phyloP scores from a whole-genome alignment of 768 basidiomycete species.

The Amanita fuliginea region DNA sequence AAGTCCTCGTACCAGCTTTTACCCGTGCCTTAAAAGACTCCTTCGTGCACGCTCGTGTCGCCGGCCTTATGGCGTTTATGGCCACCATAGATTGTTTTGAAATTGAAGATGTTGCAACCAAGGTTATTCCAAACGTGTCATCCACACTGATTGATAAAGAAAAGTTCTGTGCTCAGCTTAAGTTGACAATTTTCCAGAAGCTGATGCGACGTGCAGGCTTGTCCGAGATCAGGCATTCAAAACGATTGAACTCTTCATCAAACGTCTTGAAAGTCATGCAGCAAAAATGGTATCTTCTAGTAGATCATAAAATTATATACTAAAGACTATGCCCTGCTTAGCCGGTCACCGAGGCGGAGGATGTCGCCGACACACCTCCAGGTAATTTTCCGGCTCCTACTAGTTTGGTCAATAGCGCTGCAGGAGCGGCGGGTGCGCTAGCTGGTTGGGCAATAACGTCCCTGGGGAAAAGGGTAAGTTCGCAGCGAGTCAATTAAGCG shows the following conservation, averaged over 20 bases:
- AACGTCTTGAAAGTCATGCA: conserved; percentile 70
- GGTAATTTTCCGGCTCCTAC: conserved; percentile 22
- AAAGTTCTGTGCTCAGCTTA: conserved; percentile 45
- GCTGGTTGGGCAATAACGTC: conserved; percentile 97
- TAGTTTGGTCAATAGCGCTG: conserved; percentile 72
- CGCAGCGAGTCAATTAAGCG: background rate
- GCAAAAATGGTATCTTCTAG: conserved; percentile 59
- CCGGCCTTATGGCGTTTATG: conserved; percentile 93
- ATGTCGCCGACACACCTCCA: conserved; percentile 17
- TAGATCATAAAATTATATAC: background rate
- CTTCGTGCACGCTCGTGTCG: conserved; percentile 89
- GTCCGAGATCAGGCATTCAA: conserved; percentile 97
- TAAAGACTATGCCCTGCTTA: conserved; percentile 5
- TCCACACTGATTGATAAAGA: conserved; percentile 82
- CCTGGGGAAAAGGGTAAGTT: conserved; percentile 63
- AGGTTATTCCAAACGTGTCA: conserved; percentile 80
- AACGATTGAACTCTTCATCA: conserved; percentile 80
- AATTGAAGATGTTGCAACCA: conserved; percentile 76
- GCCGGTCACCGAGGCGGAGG: conserved; percentile 26
- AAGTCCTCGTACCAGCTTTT: conserved; percentile 96
- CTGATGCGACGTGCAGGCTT: conserved; percentile 33
- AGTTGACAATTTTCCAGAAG: background rate
- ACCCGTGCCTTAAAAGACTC: conserved; percentile 79
- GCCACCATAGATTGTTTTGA: conserved; percentile 88
- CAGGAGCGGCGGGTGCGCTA: conserved; percentile 83